A percentile compares a stretch with the other conserved stretches of the same genome.
Conservation (phyloP, 2,329 filamentous ascomycete species). For the Fusarium agapanthi region DNA sequence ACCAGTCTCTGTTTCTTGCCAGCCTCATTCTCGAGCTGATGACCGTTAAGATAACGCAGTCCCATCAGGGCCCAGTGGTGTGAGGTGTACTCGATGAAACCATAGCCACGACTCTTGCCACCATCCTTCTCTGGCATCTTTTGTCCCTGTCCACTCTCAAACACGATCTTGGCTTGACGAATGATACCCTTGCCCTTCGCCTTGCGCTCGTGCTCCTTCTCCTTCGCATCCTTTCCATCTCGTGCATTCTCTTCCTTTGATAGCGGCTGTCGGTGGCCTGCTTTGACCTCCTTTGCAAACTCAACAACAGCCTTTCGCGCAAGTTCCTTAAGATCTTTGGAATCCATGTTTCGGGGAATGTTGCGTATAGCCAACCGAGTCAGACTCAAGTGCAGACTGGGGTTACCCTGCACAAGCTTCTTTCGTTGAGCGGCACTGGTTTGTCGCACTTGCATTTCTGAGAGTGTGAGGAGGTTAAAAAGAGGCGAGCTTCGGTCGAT, state of each 20-base stretch:
- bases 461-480: slow-evolving; percentile 77
- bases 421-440: slow-evolving; percentile 87
- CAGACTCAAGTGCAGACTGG: slow-evolving; percentile 85
- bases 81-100: slow-evolving; percentile 95
- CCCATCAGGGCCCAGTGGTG: slow-evolving; percentile 97
- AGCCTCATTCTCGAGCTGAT: slow-evolving; percentile 63
- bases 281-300: slow-evolving; percentile 90
- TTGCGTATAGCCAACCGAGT: slow-evolving; percentile 93
- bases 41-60: slow-evolving; percentile 90
- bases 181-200: slow-evolving; percentile 86
- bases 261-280: slow-evolving; percentile 76
- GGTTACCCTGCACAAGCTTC: slow-evolving; percentile 89
- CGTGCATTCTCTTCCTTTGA: slow-evolving; percentile 90
- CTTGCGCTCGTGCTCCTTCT: slow-evolving; percentile 82
- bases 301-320: slow-evolving; percentile 93
- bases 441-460: slow-evolving; percentile 88
- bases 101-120: slow-evolving; percentile 90
- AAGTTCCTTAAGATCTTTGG: slow-evolving; percentile 89
- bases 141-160: slow-evolving; percentile 84
- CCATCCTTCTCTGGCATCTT: slow-evolving; percentile 82
- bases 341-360: slow-evolving; percentile 81
- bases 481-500: slow-evolving; percentile 81
- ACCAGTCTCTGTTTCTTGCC: slow-evolving; percentile 91
- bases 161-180: slow-evolving; percentile 92
- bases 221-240: slow-evolving; percentile 80